phyloP scores from a whole-genome alignment of 1,284 basidiomycete genomes.

The Wolfiporia cocos region DNA sequence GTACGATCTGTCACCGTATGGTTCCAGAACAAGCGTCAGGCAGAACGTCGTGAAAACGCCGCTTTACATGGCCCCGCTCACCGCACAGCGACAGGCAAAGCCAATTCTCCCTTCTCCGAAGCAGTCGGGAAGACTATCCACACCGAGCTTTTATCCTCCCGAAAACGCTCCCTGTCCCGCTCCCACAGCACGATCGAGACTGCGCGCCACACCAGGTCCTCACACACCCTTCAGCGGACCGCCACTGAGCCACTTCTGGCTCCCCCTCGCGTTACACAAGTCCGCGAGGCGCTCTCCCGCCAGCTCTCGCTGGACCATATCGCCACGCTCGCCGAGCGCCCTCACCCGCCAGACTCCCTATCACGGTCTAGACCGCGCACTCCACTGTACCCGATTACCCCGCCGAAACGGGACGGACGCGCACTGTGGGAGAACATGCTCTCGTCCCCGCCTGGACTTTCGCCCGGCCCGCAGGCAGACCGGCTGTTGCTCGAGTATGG shows the following conservation, averaged over 20 bases:
- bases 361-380: constrained; percentile 16
- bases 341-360: constrained; percentile 11
- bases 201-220: constrained; percentile 9
- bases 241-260: too few relatives aligned
- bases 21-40: constrained; percentile 81
- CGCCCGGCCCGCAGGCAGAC: constrained; percentile 32
- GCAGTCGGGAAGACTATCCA: constrained; percentile 21
- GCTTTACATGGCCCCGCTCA: constrained; percentile 48
- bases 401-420: constrained; percentile 29
- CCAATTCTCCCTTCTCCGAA: constrained; percentile 19
- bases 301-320: constrained; percentile 34
- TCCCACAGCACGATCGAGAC: background rate
- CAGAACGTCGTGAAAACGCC: constrained; percentile 64
- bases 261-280: too few relatives aligned
- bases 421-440: constrained; percentile 65
- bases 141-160: constrained; percentile 19
- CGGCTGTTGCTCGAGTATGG: constrained; percentile 47
- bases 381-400: constrained; percentile 37
- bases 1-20: constrained; percentile 74
- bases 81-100: constrained; percentile 23
- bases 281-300: too few relatives aligned
- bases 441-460: constrained; percentile 47
- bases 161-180: background rate
- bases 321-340: constrained; percentile 25
- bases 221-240: too few relatives aligned